Evolutionary conservation across 441 rosid genomes (phyloP).

Genomic region (Populus hybrid): DNA sequence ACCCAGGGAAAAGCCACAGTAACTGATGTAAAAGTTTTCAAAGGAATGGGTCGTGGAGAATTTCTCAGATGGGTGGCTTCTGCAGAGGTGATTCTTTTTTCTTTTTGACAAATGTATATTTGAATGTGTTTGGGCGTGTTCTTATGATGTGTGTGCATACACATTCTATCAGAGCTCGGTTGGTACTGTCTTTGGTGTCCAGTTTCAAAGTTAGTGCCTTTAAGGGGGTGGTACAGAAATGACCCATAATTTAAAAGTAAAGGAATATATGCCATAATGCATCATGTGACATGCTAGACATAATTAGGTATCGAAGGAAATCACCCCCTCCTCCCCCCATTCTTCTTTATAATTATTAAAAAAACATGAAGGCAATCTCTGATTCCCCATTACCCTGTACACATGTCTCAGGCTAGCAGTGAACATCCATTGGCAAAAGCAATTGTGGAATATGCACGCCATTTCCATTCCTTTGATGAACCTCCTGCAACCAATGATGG

Average conservation of each 20-base stretch:
- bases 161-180: background rate
- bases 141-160: background rate
- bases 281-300: background rate
- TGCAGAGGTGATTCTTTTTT: constrained; percentile 66
- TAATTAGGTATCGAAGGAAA: background rate
- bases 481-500: constrained; percentile 25
- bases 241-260: background rate
- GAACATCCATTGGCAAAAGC: constrained; percentile 96
- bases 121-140: background rate
- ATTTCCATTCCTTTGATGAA: constrained; percentile 87
- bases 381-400: background rate
- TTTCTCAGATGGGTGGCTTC: constrained; percentile 94
- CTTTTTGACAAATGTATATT: background rate
- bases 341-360: no score
- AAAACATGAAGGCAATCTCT: background rate
- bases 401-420: constrained; percentile 73
- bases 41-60: constrained; percentile 81
- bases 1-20: constrained; percentile 96
- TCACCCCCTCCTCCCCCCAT: background rate
- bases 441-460: constrained; percentile 80
- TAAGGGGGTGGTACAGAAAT: background rate
- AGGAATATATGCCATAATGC: background rate
- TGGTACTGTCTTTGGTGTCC: background rate
- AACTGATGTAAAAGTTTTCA: constrained; percentile 75
- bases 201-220: background rate